These are phyloP conservation scores for Entrophospora sp. DNA, from an alignment of 192 early-diverging fungal genomes.

Conservation along the genomic window DNA sequence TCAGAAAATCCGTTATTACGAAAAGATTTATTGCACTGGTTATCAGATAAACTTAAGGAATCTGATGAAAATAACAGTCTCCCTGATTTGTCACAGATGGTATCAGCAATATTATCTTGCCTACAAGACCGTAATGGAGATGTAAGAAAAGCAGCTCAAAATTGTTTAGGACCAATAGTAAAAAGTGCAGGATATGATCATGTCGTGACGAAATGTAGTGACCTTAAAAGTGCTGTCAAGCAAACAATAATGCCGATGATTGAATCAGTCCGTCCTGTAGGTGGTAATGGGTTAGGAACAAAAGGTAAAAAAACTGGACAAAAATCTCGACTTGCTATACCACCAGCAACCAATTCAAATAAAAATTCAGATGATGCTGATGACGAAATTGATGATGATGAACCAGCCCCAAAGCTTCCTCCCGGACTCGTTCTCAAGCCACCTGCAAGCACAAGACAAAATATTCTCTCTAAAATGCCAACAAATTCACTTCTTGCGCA, in stretches of 20 bases:
- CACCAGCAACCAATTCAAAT: constrained; percentile 25
- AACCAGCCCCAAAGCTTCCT: constrained; percentile 15
- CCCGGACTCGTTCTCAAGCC: constrained; percentile 13
- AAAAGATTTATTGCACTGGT: constrained; percentile 82
- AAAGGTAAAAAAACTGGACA: constrained; percentile 17
- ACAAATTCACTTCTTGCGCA: background rate
- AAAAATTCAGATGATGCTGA: constrained; percentile 24
- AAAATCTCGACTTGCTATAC: constrained; percentile 35
- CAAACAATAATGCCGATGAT: constrained; percentile 67
- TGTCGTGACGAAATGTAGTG: constrained; percentile 60
- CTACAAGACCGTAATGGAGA: constrained; percentile 84
- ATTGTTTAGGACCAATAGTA: constrained; percentile 59
- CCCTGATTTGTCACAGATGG: constrained; percentile 54
- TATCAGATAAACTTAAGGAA: constrained; percentile 51
- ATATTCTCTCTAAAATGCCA: background rate
- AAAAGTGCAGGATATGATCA: constrained; percentile 60
- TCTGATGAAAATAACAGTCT: constrained; percentile 27
- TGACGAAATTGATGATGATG: constrained; percentile 25
- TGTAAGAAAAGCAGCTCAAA: constrained; percentile 79
- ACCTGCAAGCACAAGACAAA: background rate
- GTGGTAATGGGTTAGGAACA: constrained; percentile 5
- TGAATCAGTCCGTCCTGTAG: constrained; percentile 52
- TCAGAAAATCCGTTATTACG: constrained; percentile 80
- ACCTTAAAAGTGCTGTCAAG: constrained; percentile 67
- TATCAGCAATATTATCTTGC: constrained; percentile 67